A percentile compares a stretch with the other conserved stretches of the same genome.
These are phyloP conservation scores for Xylaria sp. DNA, from an alignment of 495 filamentous ascomycete genomes.

Conservation along the genomic window DNA sequence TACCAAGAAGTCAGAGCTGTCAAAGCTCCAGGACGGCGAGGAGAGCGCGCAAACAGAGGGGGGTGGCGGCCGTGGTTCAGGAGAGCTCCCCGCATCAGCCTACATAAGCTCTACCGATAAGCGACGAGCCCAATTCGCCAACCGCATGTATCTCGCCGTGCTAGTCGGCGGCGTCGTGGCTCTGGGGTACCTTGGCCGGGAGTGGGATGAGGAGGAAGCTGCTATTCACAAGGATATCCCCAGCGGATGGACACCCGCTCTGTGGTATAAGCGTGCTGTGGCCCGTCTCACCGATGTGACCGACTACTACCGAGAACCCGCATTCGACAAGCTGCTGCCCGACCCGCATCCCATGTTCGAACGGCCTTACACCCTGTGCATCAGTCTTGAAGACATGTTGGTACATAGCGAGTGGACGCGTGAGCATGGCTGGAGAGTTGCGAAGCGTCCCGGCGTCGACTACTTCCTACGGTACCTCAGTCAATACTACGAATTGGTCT, in stretches of 20 bases:
- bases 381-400: conserved; percentile 92
- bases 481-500: conserved; percentile 96
- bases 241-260: conserved; percentile 62
- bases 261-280: conserved; percentile 79
- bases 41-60: conserved; percentile 57
- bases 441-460: conserved; percentile 93
- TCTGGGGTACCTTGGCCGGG: conserved; percentile 72
- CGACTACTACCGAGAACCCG: conserved; percentile 93
- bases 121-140: conserved; percentile 72
- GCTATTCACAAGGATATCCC: conserved; percentile 72
- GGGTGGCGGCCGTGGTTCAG: conserved; percentile 54
- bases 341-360: conserved; percentile 81
- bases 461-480: conserved; percentile 96
- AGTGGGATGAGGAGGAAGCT: conserved; percentile 80
- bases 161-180: conserved; percentile 59
- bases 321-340: conserved; percentile 91
- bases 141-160: conserved; percentile 66
- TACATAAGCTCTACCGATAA: conserved; percentile 92
- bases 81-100: conserved; percentile 77
- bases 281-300: conserved; percentile 76
- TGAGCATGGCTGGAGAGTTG: conserved; percentile 93
- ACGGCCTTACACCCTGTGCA: conserved; percentile 89
- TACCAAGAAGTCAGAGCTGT: conserved; percentile 55
- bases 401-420: conserved; percentile 93
- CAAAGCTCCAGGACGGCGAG: conserved; percentile 65